Evolutionary conservation across 2,329 filamentous ascomycete species (phyloP), one percentile per base, ranked within the genome.

Genomic region (Leptographium radiaticola): DNA sequence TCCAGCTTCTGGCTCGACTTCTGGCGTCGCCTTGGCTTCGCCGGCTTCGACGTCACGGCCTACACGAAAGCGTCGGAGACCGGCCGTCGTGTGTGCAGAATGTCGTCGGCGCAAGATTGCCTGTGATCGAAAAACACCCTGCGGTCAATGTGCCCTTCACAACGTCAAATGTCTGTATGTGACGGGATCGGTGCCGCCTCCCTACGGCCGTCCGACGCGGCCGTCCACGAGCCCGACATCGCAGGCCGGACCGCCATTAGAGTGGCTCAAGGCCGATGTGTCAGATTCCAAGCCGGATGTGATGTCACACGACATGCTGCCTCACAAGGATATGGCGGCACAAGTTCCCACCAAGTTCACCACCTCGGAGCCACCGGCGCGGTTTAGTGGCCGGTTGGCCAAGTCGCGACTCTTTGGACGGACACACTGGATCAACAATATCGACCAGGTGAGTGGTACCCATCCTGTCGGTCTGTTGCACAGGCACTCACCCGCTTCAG

Each of bases 41-140:
- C 30, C n/a, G n/a, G n/a, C n/a, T n/a, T n/a, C 43, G 30, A 16
- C 40, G 8, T n/a, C 33, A n/a, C 53, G 46, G 38, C 53, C 52
- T 16, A 11, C 54, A 10, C 59, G 59, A 20, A 59, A 59, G 46
- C 56, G 59, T n/a, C 54, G 59, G 31, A 63, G 67, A 31, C 69
- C 68, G 40, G 64, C 70, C 9, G 63, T 73, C n/a, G 78, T 79
- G 1, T 82, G 79, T 60, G 65, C 71, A 56, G 68, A 78, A 39
- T 84, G 81, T 59, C 72, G 80, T 36, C 72, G 67, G 53, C 76
- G 79, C 38, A 84, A 84, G 64, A 75, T 83, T 55, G 71, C 74
- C 49, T 84, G 80, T 60, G 75, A 84, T 62, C 74, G 77, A 46
- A 73, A 75, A 55, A 64, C 66, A 6, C 81, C 81, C 1, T 84